Conservation (phyloP, 2,329 filamentous ascomycete species). For the Zymoseptoria brevis region DNA sequence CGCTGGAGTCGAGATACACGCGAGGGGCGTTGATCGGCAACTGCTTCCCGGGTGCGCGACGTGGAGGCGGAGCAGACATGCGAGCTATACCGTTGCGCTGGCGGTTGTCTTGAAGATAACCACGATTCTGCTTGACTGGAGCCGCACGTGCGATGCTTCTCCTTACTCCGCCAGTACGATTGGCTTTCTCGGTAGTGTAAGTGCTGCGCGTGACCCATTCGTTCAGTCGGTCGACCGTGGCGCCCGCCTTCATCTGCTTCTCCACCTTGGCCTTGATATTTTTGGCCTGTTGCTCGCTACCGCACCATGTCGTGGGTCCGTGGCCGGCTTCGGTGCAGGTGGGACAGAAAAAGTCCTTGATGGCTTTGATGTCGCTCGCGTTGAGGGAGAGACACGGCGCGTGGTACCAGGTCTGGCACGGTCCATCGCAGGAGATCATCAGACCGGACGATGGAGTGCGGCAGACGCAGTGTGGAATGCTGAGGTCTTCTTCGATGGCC, state of each 20-base stretch:
- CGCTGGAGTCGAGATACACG: not conserved
- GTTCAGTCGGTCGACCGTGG: not conserved
- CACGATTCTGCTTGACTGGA: not conserved
- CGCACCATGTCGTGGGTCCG: conserved; percentile 43
- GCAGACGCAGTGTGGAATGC: conserved; percentile 70
- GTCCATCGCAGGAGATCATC: conserved; percentile 89
- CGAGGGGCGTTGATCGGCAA: not conserved
- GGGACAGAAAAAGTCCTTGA: conserved; percentile 39
- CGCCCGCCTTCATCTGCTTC: not conserved
- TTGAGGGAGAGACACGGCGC: conserved; percentile 76
- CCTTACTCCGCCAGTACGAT: not conserved
- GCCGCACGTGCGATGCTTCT: not conserved
- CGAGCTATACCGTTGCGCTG: not conserved
- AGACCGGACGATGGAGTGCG: conserved; percentile 83
- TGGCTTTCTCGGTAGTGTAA: not conserved
- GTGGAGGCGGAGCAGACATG: not conserved
- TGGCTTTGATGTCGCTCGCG: not conserved
- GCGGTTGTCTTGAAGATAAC: not conserved
- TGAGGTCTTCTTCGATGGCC: conserved; percentile 46
- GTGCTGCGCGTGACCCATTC: not conserved
- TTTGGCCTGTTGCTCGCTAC: conserved; percentile 22
- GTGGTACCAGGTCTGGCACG: conserved; percentile 83
- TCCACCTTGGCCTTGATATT: not conserved
- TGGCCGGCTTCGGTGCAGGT: conserved; percentile 38
- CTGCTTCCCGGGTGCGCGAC: not conserved